phyloP scores from a whole-genome alignment of 441 rosid species.

The Populus hybrid region DNA sequence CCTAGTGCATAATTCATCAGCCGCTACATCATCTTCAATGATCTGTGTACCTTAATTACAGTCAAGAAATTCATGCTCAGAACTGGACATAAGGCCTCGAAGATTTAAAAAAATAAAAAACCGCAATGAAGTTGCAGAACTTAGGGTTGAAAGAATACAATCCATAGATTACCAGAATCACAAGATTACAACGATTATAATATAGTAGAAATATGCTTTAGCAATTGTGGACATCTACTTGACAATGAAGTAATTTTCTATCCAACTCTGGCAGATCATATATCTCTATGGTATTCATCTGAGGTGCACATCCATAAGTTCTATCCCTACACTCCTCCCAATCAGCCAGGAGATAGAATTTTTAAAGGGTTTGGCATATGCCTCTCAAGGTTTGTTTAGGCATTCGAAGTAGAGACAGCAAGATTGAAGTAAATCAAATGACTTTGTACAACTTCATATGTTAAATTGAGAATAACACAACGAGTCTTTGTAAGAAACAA shows the following conservation, averaged over 20 bases:
- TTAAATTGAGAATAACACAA: not conserved
- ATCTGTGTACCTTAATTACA: conserved; percentile 64
- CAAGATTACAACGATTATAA: not conserved
- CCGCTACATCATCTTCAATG: conserved; percentile 55
- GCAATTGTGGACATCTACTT: not conserved
- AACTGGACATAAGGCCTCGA: conserved; percentile 34
- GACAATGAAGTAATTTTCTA: not conserved
- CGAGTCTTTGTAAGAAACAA: not conserved
- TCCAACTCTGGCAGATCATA: conserved; percentile 5
- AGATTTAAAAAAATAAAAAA: not conserved
- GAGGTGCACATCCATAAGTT: not conserved
- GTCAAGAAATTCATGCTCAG: conserved; percentile 42
- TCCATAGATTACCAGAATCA: conserved; percentile 3
- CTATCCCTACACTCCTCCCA: not conserved
- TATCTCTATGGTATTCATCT: not conserved
- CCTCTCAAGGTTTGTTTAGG: not conserved
- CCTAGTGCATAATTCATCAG: conserved; percentile 74
- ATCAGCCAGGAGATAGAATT: conserved; percentile 1
- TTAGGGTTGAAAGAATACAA: not conserved
- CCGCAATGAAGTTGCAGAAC: conserved; percentile 11
- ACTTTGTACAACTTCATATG: conserved; percentile 1
- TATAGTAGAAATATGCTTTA: not conserved
- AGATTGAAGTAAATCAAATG: not conserved
- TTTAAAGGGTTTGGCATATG: not conserved
- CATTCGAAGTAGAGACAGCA: not conserved